Conservation (phyloP, 768 basidiomycete genomes). For the Boletus barrowsii region DNA sequence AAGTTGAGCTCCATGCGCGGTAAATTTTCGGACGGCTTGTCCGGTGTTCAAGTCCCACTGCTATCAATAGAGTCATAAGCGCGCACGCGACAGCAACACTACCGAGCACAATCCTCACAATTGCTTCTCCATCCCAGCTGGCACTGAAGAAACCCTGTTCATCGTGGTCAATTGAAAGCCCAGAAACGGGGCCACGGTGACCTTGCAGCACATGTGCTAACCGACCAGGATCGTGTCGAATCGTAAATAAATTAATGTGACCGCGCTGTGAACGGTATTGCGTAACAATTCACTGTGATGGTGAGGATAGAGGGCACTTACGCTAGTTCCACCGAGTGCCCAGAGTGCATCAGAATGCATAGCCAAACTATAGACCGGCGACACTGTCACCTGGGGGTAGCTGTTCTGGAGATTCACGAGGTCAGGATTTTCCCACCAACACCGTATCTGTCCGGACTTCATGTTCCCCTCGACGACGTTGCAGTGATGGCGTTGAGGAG, state of each 20-base stretch:
- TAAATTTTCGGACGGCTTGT: slow-evolving; percentile 69
- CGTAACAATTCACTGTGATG: slow-evolving; percentile 16
- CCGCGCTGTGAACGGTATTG: slow-evolving; percentile 56
- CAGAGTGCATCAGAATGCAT: slow-evolving; percentile 94
- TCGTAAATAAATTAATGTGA: slow-evolving; percentile 88
- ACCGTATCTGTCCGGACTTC: slow-evolving; percentile 82
- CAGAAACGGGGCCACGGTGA: slow-evolving; percentile 81
- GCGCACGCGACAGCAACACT: not conserved
- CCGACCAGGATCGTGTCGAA: slow-evolving; percentile 88
- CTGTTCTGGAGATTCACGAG: slow-evolving; percentile 18
- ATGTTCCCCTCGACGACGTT: slow-evolving; percentile 90
- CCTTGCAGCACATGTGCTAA: slow-evolving; percentile 61
- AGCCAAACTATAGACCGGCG: slow-evolving; percentile 85
- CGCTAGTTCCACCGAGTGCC: slow-evolving; percentile 85
- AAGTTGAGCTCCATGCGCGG: slow-evolving; percentile 81
- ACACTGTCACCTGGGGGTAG: slow-evolving; percentile 38
- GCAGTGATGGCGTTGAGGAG: slow-evolving; percentile 84
- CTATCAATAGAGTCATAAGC: slow-evolving; percentile 39
- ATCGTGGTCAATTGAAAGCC: slow-evolving; percentile 74
- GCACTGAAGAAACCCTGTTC: slow-evolving; percentile 88
- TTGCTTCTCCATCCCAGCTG: slow-evolving; percentile 90
- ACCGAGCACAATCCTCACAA: slow-evolving; percentile 48
- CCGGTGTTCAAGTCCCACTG: slow-evolving; percentile 99
- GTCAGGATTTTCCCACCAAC: slow-evolving; percentile 84
- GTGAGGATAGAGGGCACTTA: slow-evolving; percentile 38